Base-by-base conservation (phyloP, 768 basidiomycete genomes). In the Phaffia australis region DNA sequence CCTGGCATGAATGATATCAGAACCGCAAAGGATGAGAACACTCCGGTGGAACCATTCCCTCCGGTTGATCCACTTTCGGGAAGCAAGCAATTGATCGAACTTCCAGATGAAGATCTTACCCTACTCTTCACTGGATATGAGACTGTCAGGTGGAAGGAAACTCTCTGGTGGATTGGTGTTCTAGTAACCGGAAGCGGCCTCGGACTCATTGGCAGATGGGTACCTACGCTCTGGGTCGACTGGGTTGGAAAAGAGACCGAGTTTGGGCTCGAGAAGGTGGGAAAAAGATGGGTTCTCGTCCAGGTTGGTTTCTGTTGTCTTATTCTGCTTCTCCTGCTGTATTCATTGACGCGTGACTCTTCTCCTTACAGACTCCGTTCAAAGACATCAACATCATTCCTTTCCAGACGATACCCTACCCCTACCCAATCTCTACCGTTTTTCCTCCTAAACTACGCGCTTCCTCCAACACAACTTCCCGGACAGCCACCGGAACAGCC, bases 91-190 rank as follows among this genome's bases (percentile, higher is more conserved):
- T 85, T 84, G 0, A 80, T 97, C 21, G 83, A 89, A 71, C 81
- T 97, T 19, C 79, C 84, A 3, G 94, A 98, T 72, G 95, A 99
- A 75, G 95, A 97, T 73, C 83, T 81, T 57, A 87, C 86, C 21
- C 80, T 98, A 59, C 85, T 90, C 15, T 87, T 99, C 72, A 81
- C 91, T 30, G 92, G 93, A 8, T 91, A 89, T 70, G 85, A 89
- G 71, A 80, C 83, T 1, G 78, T 86, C 32, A 73, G 71, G 6
- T 84, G 83, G 82, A 83, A 84, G 63, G 78, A 81, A 51, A 79
- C 80, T 76, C 69, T 85, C 3, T 99, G 95, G 94, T 80, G 82
- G 69, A 42, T 80, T 15, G 82, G 82, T 6, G 89, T 88, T 71
- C 69, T 88, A 7, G 59, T 87, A 9, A 83, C 84, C 1, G 77